A percentile compares a stretch with the other conserved stretches of the same genome.
Evolutionary conservation across 768 basidiomycete genomes (phyloP).

Genomic region (Termitomyces sp.): DNA sequence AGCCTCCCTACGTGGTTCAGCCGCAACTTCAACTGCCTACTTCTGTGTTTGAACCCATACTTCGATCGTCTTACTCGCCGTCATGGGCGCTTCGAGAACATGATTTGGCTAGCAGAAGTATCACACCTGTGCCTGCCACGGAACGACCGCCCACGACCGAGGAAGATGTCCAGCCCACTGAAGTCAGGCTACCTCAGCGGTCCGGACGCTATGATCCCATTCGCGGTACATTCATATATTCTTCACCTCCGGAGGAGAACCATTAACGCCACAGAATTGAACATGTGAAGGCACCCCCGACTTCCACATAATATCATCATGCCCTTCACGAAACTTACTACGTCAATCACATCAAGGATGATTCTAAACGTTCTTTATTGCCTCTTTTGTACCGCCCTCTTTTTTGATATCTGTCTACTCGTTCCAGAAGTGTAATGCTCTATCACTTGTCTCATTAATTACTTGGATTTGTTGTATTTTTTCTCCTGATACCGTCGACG

Average conservation of each 20-base stretch:
- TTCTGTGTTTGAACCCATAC: constrained; percentile 32
- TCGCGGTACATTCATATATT: constrained; percentile 40
- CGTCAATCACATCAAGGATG: constrained; percentile 8
- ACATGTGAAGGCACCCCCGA: too few relatives aligned
- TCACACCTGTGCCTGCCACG: constrained; percentile 18
- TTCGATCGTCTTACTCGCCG: constrained; percentile 34
- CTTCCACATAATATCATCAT: constrained; percentile 10
- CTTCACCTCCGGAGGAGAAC: constrained; percentile 18
- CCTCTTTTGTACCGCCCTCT: constrained; percentile 3
- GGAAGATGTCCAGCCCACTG: not conserved
- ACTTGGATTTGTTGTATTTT: constrained; percentile 1
- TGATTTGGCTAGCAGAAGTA: constrained; percentile 23
- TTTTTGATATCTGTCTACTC: not conserved
- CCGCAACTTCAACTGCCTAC: constrained; percentile 66
- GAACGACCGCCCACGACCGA: not conserved
- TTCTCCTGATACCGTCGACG: not conserved
- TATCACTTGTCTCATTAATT: not conserved
- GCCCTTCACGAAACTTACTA: constrained; percentile 15
- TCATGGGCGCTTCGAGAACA: constrained; percentile 33
- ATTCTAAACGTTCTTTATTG: constrained; percentile 8
- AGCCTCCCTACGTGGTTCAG: constrained; percentile 61
- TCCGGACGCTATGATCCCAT: constrained; percentile 51
- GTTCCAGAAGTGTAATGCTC: not conserved
- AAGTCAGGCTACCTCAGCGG: constrained; percentile 26
- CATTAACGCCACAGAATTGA: constrained; percentile 13